These are phyloP conservation scores for Gypsophila paniculata DNA, from an alignment of 179 eudicot genomes.

Conservation along the genomic window DNA sequence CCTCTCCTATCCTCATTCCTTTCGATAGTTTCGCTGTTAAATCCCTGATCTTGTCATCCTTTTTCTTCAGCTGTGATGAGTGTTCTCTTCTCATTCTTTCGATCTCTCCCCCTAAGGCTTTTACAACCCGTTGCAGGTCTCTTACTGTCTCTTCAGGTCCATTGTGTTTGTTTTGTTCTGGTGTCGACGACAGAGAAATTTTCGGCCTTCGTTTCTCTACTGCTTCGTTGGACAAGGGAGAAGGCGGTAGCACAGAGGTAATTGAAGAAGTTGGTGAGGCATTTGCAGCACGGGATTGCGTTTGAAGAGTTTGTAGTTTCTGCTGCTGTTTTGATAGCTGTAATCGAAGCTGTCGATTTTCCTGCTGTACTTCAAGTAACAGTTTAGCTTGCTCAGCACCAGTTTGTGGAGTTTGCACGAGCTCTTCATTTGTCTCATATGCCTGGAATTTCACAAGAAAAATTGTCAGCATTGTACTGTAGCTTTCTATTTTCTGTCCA, in stretches of 20 bases:
- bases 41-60: conserved; percentile 54
- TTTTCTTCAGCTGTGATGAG: conserved; percentile 53
- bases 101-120: conserved; percentile 50
- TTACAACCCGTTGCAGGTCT: conserved; percentile 55
- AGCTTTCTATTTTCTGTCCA: background rate
- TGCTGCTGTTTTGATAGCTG: conserved; percentile 72
- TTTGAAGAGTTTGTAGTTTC: conserved; percentile 53
- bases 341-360: conserved; percentile 62
- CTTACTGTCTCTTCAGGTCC: conserved; percentile 42
- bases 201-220: conserved; percentile 42
- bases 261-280: conserved; percentile 48
- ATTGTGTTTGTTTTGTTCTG: conserved; percentile 50
- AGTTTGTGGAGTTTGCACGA: conserved; percentile 37
- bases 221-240: conserved; percentile 38
- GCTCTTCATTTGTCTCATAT: conserved; percentile 59
- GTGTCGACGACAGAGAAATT: conserved; percentile 39
- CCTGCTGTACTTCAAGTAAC: conserved; percentile 68
- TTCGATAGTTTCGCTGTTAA: conserved; percentile 36
- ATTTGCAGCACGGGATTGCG: conserved; percentile 61
- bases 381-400: conserved; percentile 68
- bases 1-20: conserved; percentile 29
- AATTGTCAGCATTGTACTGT: conserved; percentile 1
- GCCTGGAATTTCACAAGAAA: conserved; percentile 34
- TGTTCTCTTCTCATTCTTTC: conserved; percentile 69
- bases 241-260: conserved; percentile 38